Percentiles rank a stretch among this genome's conserved stretches.
Conservation (phyloP, 352 stramenopile species). For the Phytophthora tubulina region DNA sequence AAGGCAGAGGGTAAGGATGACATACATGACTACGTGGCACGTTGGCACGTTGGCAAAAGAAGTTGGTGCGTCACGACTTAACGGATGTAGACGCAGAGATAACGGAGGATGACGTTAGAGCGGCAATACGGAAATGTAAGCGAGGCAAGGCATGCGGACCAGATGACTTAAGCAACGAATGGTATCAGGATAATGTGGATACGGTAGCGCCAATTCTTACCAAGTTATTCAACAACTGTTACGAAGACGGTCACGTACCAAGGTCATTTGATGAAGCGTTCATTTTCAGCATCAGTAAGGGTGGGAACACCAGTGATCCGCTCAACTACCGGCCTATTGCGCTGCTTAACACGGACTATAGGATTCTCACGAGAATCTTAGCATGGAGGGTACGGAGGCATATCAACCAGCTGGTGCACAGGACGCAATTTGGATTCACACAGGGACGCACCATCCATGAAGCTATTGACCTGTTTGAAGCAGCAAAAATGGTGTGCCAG, state of each 20-base stretch:
- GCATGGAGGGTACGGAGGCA: neutral
- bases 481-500: neutral
- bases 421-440: slow-evolving; percentile 5
- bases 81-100: neutral
- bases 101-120: neutral
- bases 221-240: neutral
- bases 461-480: neutral
- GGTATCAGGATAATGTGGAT: slow-evolving; percentile 4
- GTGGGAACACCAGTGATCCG: neutral
- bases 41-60: neutral
- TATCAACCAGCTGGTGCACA: neutral
- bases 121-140: neutral
- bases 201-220: slow-evolving; percentile 3
- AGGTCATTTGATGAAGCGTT: slow-evolving; percentile 3
- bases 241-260: neutral
- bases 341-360: slow-evolving; percentile 23
- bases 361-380: slow-evolving; percentile 10
- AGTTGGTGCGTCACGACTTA: neutral
- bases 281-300: slow-evolving; percentile 18
- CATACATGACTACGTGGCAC: neutral
- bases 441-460: neutral
- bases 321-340: slow-evolving; percentile 20
- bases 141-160: slow-evolving; percentile 7
- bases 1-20: neutral
- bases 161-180: slow-evolving; percentile 11